Base-by-base conservation (phyloP, 2,329 filamentous ascomycete genomes). In the Lecanosticta acicola region DNA sequence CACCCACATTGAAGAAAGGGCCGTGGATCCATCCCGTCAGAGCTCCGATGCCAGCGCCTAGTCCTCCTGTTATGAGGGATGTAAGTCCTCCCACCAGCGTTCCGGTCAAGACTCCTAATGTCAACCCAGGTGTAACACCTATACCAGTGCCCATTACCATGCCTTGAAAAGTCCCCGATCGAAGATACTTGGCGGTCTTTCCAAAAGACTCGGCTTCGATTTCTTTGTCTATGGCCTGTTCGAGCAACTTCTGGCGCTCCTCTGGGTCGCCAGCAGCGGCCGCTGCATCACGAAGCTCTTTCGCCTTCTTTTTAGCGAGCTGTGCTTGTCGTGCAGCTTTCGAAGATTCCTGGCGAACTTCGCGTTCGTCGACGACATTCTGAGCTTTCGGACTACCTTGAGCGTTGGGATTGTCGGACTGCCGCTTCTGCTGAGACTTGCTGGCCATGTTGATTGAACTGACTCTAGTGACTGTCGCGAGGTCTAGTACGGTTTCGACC, bases 141-240 rank as follows among this genome's bases (percentile, higher is more conserved):
- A 64, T 39, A 1, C 61, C 62, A n/a, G 54, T 46, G 3, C 62
- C 62, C 1, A 58, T 58, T 5, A 51, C 48, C 41, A 63, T 50
- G 34, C 62, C 62, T 48, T 64, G 62, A 29, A 62, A 59, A 1
- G 59, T 51, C 16, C 60, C 60, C 18, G 56, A 53, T 17, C 50
- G 40, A 21, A 63, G 49, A 37, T 60, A 63, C 41, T 60, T 63
- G 11, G 62, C 62, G 2, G 58, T 58, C 49, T 64, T 64, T 13
- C 62, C 62, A 19, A 60, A 62, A 0, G 57, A 58, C 37, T 64
- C 60, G 24, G 62, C 58, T 24, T 57, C 56, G 26, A 62, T 50
- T 26, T 60, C 46, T 38, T 59, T 56, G 35, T 61, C 48, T 5
- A 64, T 45, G 13, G 60, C 58, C 43, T 62, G 37, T 18, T 63